A percentile compares a stretch with the other conserved stretches of the same genome.
These are phyloP conservation scores for Nannizziopsis barbatae DNA, from an alignment of 2,329 filamentous ascomycete species.

Conservation along the genomic window DNA sequence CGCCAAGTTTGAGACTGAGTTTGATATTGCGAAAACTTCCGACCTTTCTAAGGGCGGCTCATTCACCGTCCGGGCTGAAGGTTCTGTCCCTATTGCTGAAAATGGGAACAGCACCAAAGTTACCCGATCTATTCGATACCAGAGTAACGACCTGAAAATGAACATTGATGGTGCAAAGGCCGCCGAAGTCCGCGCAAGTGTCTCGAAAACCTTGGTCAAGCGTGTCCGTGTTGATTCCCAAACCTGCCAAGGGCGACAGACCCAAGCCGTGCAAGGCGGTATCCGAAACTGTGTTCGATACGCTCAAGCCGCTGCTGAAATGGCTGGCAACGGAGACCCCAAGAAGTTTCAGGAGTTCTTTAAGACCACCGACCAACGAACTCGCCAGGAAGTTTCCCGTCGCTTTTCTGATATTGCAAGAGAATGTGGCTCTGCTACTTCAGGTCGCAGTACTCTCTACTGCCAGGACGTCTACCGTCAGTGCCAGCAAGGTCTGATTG, in stretches of 20 bases:
- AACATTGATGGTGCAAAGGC: conserved; percentile 49
- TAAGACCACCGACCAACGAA: conserved; percentile 43
- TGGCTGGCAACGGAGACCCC: conserved; percentile 32
- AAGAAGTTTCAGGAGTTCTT: conserved; percentile 51
- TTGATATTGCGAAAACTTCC: conserved; percentile 27
- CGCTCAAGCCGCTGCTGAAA: conserved; percentile 44
- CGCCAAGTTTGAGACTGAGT: conserved; percentile 23
- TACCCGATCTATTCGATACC: conserved; percentile 44
- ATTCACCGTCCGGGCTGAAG: conserved; percentile 47
- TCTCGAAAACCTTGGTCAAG: conserved; percentile 22
- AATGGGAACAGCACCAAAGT: conserved; percentile 36
- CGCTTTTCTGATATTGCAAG: conserved; percentile 43
- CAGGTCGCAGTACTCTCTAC: conserved; percentile 44
- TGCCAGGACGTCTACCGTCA: conserved; percentile 49
- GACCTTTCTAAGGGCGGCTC: conserved; percentile 41
- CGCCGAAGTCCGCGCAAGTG: conserved; percentile 29
- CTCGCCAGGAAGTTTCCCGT: conserved; percentile 42
- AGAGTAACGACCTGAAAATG: conserved; percentile 49
- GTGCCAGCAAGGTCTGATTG: conserved; percentile 45
- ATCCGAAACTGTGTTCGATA: conserved; percentile 44
- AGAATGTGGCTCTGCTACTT: conserved; percentile 45
- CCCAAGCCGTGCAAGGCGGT: conserved; percentile 39
- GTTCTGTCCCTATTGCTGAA: conserved; percentile 47
- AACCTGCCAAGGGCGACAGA: conserved; percentile 44
- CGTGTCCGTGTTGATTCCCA: conserved; percentile 26